These are phyloP conservation scores for Lyophyllum semitale DNA, from an alignment of 768 basidiomycete species.

Conservation along the genomic window DNA sequence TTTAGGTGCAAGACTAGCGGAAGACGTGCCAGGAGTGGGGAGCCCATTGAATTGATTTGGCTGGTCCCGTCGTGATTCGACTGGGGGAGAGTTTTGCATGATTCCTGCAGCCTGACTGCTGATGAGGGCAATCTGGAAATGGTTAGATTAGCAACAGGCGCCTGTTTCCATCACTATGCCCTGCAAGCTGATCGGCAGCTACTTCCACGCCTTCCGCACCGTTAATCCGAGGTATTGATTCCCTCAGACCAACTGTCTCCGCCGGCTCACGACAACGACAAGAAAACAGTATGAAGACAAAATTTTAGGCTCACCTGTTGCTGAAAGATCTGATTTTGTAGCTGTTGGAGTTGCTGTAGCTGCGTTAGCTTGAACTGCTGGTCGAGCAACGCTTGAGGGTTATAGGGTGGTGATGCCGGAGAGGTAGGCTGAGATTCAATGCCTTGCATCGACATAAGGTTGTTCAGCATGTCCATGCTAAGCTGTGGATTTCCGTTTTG, in stretches of 20 bases:
- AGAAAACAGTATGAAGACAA: slow-evolving; percentile 6
- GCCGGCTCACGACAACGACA: not conserved
- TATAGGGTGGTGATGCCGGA: slow-evolving; percentile 25
- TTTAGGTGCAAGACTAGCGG: slow-evolving; percentile 2
- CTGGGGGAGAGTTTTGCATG: slow-evolving; percentile 31
- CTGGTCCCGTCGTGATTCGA: slow-evolving; percentile 29
- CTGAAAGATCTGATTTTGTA: slow-evolving; percentile 87
- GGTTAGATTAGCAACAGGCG: not conserved
- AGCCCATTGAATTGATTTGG: slow-evolving; percentile 49
- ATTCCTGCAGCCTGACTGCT: slow-evolving; percentile 47
- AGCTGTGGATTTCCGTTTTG: slow-evolving; percentile 32
- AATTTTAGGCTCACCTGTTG: slow-evolving; percentile 65
- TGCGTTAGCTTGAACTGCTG: slow-evolving; percentile 80
- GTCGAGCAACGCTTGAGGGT: slow-evolving; percentile 59
- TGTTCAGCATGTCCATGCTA: slow-evolving; percentile 52
- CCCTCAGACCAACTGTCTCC: not conserved
- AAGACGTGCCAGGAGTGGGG: slow-evolving; percentile 64
- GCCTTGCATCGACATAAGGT: slow-evolving; percentile 53
- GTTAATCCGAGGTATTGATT: not conserved
- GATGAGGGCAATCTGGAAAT: slow-evolving; percentile 65
- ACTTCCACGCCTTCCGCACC: not conserved
- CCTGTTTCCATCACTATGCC: not conserved
- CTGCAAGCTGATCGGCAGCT: not conserved
- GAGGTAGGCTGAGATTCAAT: slow-evolving; percentile 32
- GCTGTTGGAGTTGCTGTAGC: slow-evolving; percentile 67